Conservation (phyloP, 2,329 filamentous ascomycete species). For the Xylaria sp. region DNA sequence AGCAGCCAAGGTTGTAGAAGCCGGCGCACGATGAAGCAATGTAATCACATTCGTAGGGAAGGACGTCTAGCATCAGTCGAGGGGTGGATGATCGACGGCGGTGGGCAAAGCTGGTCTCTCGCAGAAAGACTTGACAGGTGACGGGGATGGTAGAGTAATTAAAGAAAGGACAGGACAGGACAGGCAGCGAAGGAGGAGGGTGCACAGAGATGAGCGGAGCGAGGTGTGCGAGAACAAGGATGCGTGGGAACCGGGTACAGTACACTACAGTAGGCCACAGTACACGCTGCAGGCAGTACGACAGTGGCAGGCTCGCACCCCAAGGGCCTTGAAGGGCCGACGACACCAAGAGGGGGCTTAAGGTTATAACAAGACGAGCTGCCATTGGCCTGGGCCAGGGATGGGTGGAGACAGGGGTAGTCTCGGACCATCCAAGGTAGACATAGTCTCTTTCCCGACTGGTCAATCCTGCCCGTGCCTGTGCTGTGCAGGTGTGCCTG, state of each 20-base stretch:
- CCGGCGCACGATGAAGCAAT: conserved; percentile 26
- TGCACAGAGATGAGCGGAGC: conserved; percentile 33
- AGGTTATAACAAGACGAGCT: conserved; percentile 26
- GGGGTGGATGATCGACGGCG: conserved; percentile 30
- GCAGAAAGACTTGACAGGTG: conserved; percentile 32
- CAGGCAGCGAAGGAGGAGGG: conserved; percentile 33
- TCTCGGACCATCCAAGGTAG: conserved; percentile 18
- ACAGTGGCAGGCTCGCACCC: conserved; percentile 10
- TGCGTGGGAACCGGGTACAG: conserved; percentile 26
- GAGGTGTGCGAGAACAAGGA: conserved; percentile 29
- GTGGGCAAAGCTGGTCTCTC: conserved; percentile 33
- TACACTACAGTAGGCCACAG: conserved; percentile 2
- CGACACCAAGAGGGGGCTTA: conserved; percentile 27
- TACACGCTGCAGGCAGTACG: conserved; percentile 1
- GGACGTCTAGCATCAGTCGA: conserved; percentile 23
- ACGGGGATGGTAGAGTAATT: conserved; percentile 37
- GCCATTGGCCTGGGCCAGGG: conserved; percentile 29
- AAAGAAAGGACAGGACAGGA: conserved; percentile 31
- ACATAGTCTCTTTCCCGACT: conserved; percentile 28
- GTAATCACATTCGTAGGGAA: conserved; percentile 29
- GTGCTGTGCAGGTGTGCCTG: conserved; percentile 30
- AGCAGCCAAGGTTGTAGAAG: conserved; percentile 26
- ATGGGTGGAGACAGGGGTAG: conserved; percentile 33
- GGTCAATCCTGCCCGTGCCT: conserved; percentile 36
- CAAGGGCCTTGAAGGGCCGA: conserved; percentile 16